These are phyloP conservation scores for Cryptococcus wingfieldii DNA, from an alignment of 1,284 basidiomycete genomes.

Conservation along the genomic window DNA sequence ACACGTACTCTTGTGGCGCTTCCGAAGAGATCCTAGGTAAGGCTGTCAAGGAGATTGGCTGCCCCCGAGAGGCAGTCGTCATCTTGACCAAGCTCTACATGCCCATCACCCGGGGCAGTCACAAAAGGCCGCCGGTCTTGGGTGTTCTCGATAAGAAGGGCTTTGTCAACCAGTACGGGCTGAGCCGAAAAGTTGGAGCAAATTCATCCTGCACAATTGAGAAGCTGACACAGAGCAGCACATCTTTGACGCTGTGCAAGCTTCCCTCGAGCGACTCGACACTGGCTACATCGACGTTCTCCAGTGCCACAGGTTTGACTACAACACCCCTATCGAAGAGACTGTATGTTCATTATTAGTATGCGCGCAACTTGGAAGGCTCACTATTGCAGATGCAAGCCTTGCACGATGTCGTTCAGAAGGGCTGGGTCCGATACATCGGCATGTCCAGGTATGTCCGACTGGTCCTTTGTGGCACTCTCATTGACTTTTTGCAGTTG, in stretches of 20 bases:
- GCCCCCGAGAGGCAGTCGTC: conserved; percentile 67
- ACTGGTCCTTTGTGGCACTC: background rate
- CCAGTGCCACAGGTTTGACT: conserved; percentile 49
- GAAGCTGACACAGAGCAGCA: conserved; percentile 35
- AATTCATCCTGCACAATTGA: background rate
- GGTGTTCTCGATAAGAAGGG: conserved; percentile 32
- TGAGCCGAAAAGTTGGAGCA: conserved; percentile 48
- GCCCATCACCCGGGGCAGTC: conserved; percentile 3
- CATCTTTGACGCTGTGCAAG: conserved; percentile 66
- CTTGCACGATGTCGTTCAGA: conserved; percentile 62
- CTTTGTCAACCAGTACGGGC: conserved; percentile 51
- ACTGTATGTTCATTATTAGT: background rate
- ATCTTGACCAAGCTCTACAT: conserved; percentile 65
- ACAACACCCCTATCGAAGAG: conserved; percentile 50
- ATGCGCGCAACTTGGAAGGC: background rate
- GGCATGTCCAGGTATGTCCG: conserved; percentile 54
- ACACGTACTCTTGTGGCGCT: conserved; percentile 54
- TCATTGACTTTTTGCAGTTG: conserved; percentile 18
- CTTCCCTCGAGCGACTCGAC: conserved; percentile 61
- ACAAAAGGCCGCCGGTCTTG: conserved; percentile 10
- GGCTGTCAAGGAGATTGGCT: conserved; percentile 65
- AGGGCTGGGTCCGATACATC: conserved; percentile 63
- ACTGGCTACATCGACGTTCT: conserved; percentile 66
- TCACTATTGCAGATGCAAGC: conserved; percentile 56
- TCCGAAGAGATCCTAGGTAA: conserved; percentile 67